Percentiles rank a stretch among this genome's conserved stretches.
Conservation (phyloP, 2,329 filamentous ascomycete species). For the Ambrosiella cleistominuta region DNA sequence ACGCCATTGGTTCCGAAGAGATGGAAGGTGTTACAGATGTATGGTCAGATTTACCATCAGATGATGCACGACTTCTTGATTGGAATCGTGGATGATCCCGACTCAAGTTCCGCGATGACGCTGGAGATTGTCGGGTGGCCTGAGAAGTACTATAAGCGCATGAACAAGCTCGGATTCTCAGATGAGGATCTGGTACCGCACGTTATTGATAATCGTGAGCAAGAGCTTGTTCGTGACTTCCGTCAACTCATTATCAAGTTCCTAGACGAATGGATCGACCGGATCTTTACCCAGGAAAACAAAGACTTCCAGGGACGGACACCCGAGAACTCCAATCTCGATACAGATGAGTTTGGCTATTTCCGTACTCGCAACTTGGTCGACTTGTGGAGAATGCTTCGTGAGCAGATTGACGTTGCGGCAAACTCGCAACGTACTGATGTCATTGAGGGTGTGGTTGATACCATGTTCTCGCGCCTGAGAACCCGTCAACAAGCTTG, state of each 20-base stretch:
- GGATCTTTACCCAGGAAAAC: constrained; percentile 69
- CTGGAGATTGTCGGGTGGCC: constrained; percentile 89
- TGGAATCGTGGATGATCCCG: constrained; percentile 63
- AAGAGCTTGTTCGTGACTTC: constrained; percentile 85
- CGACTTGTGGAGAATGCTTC: constrained; percentile 94
- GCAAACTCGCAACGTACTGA: constrained; percentile 72
- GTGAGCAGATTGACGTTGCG: constrained; percentile 77
- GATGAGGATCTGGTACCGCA: constrained; percentile 66
- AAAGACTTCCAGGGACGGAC: constrained; percentile 65
- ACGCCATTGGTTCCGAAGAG: constrained; percentile 80
- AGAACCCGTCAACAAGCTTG: constrained; percentile 68
- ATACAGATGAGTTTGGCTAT: constrained; percentile 74
- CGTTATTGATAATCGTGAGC: constrained; percentile 75
- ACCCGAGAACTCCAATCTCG: constrained; percentile 56
- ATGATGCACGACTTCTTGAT: constrained; percentile 92
- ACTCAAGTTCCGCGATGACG: constrained; percentile 71
- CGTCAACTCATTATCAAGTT: constrained; percentile 87
- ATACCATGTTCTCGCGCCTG: constrained; percentile 83
- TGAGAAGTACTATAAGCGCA: constrained; percentile 90
- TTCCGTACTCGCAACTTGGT: constrained; percentile 83
- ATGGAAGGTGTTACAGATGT: constrained; percentile 89
- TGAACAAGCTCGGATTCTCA: constrained; percentile 71
- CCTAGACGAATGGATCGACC: constrained; percentile 93
- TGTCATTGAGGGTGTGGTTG: constrained; percentile 85
- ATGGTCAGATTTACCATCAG: constrained; percentile 76